A percentile compares a stretch with the other conserved stretches of the same genome.
Conservation (phyloP, 2,329 filamentous ascomycete species). For the Ceratocystis albifundus region DNA sequence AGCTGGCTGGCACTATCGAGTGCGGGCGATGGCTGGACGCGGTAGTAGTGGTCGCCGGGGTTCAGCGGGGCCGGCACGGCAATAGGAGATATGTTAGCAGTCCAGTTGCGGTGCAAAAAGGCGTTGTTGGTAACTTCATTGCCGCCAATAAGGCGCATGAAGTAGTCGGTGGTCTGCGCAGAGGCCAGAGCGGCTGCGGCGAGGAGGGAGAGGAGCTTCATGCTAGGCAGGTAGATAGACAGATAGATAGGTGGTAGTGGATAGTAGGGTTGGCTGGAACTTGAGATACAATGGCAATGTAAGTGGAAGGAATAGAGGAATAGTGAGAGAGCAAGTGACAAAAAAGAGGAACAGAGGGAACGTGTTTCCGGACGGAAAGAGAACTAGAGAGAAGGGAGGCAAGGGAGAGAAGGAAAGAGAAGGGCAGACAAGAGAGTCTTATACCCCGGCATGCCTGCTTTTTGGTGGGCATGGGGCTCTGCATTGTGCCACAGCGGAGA, state of each 20-base stretch:
- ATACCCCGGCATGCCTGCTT: neutral
- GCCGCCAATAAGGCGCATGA: slow-evolving; percentile 20
- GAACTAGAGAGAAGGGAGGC: neutral
- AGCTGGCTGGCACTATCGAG: slow-evolving; percentile 10
- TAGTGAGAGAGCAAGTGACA: neutral
- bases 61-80: slow-evolving; percentile 18
- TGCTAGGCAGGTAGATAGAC: neutral
- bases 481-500: neutral
- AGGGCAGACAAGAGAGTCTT: neutral
- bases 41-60: slow-evolving; percentile 22
- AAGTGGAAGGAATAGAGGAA: neutral
- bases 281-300: neutral
- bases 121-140: slow-evolving; percentile 19
- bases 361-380: neutral
- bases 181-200: slow-evolving; percentile 8
- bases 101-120: slow-evolving; percentile 21
- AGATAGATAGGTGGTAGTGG: neutral
- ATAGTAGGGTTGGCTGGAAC: neutral
- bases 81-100: slow-evolving; percentile 16
- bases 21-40: slow-evolving; percentile 14
- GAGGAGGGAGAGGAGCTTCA: slow-evolving; percentile 6
- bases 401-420: neutral
- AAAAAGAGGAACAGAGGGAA: no score
- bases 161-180: slow-evolving; percentile 21
- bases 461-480: neutral